These are phyloP conservation scores for Neopestalotiopsis clavispora DNA, from an alignment of 2,329 filamentous ascomycete species.

Conservation along the genomic window DNA sequence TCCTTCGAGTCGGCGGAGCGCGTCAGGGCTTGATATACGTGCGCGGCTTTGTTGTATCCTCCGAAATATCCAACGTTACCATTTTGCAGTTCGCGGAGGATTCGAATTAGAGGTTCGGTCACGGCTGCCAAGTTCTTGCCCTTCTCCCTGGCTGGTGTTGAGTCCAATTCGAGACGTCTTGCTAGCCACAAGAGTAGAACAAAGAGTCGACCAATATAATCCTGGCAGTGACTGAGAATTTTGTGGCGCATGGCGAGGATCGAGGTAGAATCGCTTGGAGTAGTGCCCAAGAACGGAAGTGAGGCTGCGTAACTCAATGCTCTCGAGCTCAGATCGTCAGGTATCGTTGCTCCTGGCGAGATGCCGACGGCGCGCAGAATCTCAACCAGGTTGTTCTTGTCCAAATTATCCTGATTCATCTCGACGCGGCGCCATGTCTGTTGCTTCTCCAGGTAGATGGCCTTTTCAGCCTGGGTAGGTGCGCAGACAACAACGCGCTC, in stretches of 20 bases:
- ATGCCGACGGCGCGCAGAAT: not conserved
- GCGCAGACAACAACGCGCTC: constrained; percentile 32
- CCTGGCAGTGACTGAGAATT: not conserved
- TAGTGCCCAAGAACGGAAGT: constrained; percentile 7
- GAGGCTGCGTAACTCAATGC: constrained; percentile 23
- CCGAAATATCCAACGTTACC: too few species aligned
- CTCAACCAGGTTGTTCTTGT: constrained; percentile 14
- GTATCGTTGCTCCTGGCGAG: not conserved
- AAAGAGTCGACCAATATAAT: constrained; percentile 2
- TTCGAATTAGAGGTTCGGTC: too few species aligned
- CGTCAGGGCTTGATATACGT: too few species aligned
- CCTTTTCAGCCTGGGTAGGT: constrained; percentile 28
- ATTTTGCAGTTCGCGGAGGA: too few species aligned
- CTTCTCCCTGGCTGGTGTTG: not conserved
- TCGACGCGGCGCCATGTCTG: constrained; percentile 33
- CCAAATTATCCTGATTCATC: constrained; percentile 30
- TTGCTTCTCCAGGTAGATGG: constrained; percentile 35
- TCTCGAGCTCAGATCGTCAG: constrained; percentile 4
- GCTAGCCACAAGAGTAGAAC: constrained; percentile 17
- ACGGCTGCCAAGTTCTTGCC: not conserved
- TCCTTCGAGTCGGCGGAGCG: too few species aligned
- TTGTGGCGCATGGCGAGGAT: not conserved
- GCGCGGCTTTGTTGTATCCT: too few species aligned
- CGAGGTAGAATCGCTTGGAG: too few species aligned
- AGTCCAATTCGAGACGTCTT: not conserved